These are phyloP conservation scores for Castanea mollissima DNA, from an alignment of 306 rosid species.

Conservation along the genomic window DNA sequence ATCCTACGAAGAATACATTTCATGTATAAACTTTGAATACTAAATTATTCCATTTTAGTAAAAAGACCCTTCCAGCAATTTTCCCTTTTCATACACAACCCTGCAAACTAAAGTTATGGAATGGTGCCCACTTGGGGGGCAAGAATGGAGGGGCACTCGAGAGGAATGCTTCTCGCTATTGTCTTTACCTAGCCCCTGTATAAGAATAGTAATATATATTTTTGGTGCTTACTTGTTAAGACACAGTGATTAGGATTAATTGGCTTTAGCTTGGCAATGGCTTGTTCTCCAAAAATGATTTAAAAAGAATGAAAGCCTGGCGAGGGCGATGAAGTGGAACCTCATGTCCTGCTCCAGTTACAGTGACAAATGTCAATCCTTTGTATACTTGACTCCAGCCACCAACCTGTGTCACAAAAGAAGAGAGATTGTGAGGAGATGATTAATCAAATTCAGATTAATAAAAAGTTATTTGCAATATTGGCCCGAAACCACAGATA, in stretches of 20 bases:
- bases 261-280: constrained; percentile 47
- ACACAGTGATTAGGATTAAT: constrained; percentile 30
- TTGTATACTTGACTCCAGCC: constrained; percentile 91
- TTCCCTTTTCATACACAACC: background rate
- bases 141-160: constrained; percentile 47
- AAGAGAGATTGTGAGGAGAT: constrained; percentile 24
- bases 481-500: no score
- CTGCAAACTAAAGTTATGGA: background rate
- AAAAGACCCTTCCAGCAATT: background rate
- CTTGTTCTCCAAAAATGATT: constrained; percentile 85
- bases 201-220: constrained; percentile 28
- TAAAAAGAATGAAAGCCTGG: constrained; percentile 78
- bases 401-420: constrained; percentile 58
- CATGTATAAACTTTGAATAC: background rate
- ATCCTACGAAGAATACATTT: constrained; percentile 22
- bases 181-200: constrained; percentile 12
- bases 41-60: background rate
- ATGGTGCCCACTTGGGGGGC: constrained; percentile 1
- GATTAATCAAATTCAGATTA: background rate
- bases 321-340: constrained; percentile 94
- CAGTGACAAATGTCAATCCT: constrained; percentile 81
- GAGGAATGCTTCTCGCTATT: constrained; percentile 56
- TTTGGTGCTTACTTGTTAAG: constrained; percentile 31
- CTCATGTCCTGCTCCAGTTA: constrained; percentile 93
- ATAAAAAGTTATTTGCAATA: background rate